phyloP scores from a whole-genome alignment of 1,139 yeast species.

The Candida sp. region DNA sequence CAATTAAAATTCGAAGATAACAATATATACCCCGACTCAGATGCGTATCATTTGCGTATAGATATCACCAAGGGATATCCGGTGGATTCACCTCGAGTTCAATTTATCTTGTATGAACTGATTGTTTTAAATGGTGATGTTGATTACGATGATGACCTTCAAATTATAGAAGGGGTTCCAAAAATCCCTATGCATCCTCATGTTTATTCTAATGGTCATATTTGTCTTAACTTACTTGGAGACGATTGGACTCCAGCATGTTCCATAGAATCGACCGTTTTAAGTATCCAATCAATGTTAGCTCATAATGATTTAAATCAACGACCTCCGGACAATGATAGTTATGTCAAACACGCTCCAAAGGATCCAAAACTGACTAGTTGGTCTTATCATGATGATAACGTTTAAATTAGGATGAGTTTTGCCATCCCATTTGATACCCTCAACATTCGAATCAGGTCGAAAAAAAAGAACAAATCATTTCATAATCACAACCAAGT shows the following conservation, averaged over 20 bases:
- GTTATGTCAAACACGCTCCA: constrained; percentile 53
- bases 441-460: no score
- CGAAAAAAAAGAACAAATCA: no score
- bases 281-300: constrained; percentile 67
- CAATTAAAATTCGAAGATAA: constrained; percentile 21
- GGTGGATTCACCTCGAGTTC: constrained; percentile 60
- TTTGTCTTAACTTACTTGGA: constrained; percentile 62
- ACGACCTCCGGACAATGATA: constrained; percentile 54
- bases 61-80: constrained; percentile 53
- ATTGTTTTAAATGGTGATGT: constrained; percentile 12
- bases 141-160: constrained; percentile 9
- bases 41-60: constrained; percentile 31
- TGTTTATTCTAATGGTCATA: constrained; percentile 71
- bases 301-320: constrained; percentile 42
- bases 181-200: constrained; percentile 68
- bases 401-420: constrained; percentile 11
- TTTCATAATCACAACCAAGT: no score
- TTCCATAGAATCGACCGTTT: constrained; percentile 47
- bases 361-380: constrained; percentile 48
- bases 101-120: constrained; percentile 32
- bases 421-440: no score
- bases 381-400: constrained; percentile 58
- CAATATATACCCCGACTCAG: constrained; percentile 29
- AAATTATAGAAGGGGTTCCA: constrained; percentile 12
- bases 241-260: constrained; percentile 76